Conservation (phyloP, 2,329 filamentous ascomycete species). For the Biscogniauxia marginata region DNA sequence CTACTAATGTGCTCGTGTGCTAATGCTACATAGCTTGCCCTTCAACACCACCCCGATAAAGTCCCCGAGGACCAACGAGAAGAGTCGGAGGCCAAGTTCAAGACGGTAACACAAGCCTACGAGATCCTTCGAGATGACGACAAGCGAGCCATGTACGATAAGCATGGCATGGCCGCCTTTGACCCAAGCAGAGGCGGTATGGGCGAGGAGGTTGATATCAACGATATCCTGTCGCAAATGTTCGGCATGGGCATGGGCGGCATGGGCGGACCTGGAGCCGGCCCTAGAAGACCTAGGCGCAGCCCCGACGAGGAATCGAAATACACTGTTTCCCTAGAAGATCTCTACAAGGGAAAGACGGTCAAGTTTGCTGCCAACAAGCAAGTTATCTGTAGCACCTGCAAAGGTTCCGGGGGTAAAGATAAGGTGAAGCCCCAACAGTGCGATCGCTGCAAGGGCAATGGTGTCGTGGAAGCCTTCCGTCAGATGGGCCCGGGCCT, state of each 20-base stretch:
- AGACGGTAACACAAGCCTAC: constrained; percentile 89
- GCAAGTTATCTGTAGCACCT: constrained; percentile 82
- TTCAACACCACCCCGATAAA: constrained; percentile 93
- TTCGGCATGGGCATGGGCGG: constrained; percentile 68
- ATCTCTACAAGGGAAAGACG: constrained; percentile 97
- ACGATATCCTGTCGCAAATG: constrained; percentile 93
- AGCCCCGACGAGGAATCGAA: constrained; percentile 85
- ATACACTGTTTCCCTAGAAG: constrained; percentile 88
- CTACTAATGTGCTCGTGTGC: constrained; percentile 5
- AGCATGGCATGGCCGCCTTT: constrained; percentile 93
- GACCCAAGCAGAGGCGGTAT: constrained; percentile 67
- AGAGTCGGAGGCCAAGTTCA: constrained; percentile 89
- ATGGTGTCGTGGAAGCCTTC: constrained; percentile 73
- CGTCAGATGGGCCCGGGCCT: constrained; percentile 84
- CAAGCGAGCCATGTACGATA: constrained; percentile 88
- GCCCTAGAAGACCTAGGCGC: constrained; percentile 62
- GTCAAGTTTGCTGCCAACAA: constrained; percentile 96
- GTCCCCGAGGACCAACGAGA: constrained; percentile 81
- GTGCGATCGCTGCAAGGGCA: constrained; percentile 82
- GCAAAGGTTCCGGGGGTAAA: constrained; percentile 87
- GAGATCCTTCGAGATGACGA: constrained; percentile 97
- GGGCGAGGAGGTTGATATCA: constrained; percentile 75
- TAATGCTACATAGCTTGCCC: constrained; percentile 68
- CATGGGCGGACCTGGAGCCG: constrained; percentile 38
- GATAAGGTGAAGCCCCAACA: constrained; percentile 82